Evolutionary conservation across 495 filamentous ascomycete genomes (phyloP), one percentile per base, ranked within the genome.

Genomic region (Neurospora sp.): DNA sequence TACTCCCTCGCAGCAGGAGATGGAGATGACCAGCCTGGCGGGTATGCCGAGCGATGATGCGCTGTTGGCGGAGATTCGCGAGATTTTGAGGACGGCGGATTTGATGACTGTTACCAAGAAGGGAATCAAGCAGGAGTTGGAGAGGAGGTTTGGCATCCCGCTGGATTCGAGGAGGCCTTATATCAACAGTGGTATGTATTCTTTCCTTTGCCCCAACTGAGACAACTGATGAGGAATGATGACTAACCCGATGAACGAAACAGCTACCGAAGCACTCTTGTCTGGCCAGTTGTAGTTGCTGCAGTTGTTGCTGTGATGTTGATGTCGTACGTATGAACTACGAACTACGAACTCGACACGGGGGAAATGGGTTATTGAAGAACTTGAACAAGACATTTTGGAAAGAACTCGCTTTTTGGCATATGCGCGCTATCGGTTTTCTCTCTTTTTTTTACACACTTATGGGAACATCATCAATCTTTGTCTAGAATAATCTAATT

Each of bases 71-170:
- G 96, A 99, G 86, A 98, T 99, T 73, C 86, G 96, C 49, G 95
- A 97, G 77, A 96, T 99, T 72, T 84, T 99, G 70, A 86, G 90
- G 75, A 94, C 92, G 3, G 93, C 93, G 2, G 96, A 99, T 85
- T 84, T 99, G 77, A 99, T 99, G 96, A 93, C 86, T 11, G 92
- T 98, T 39, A 98, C 96, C 75, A 99, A 99, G 91, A 99, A 98
- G 90, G 93, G 92, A 74, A 92, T 99, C 84, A 98, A 97, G 87
- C 82, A 87, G 74, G 96, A 99, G 83, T 84, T 99, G 73, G 96
- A 99, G 85, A 87, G 88, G 78, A 88, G 94, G 76, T 99, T 97
- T 80, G 92, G 91, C 39, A 89, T 96, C 41, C 86, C 86, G 66
- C 83, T 98, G 71, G 95, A 98, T 80, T 82, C 88, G 71, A 93